These are phyloP conservation scores for Termitomyces heimii DNA, from an alignment of 768 basidiomycete genomes.

Conservation along the genomic window DNA sequence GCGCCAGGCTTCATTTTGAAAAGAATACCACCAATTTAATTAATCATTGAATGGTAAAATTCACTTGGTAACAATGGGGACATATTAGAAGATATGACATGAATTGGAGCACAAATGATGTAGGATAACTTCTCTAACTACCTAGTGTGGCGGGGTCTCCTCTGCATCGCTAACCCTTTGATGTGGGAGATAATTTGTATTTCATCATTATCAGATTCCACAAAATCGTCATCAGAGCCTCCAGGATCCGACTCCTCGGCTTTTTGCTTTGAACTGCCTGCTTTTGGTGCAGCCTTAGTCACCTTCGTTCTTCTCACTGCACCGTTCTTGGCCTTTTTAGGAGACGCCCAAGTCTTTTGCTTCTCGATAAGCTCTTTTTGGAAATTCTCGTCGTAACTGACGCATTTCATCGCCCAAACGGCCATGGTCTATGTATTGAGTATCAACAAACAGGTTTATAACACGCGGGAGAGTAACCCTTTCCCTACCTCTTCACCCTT, in stretches of 20 bases:
- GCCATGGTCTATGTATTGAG: not conserved
- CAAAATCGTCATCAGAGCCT: not conserved
- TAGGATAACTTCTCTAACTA: not conserved
- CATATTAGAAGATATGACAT: too few species aligned
- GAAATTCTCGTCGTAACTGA: not conserved
- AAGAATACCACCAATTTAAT: not conserved
- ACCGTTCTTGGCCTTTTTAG: not conserved
- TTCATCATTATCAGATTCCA: not conserved
- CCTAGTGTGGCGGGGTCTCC: not conserved
- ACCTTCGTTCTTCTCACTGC: not conserved
- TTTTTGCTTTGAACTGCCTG: not conserved
- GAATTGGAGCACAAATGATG: not conserved
- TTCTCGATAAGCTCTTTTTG: not conserved
- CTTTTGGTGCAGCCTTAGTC: not conserved
- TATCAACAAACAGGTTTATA: not conserved
- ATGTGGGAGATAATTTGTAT: not conserved
- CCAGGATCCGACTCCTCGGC: not conserved
- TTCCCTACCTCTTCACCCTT: slow-evolving; percentile 6
- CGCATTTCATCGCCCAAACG: slow-evolving; percentile 1
- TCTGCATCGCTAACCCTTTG: not conserved
- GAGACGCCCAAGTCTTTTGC: not conserved
- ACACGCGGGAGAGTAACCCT: not conserved
- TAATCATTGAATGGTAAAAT: too few species aligned
- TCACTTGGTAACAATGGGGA: not conserved
- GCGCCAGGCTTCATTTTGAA: not conserved